Evolutionary conservation across 23 red algal species (phyloP), one percentile per base, ranked within the genome.

Genomic region (Cyanidiococcus yangmingshanensis): DNA sequence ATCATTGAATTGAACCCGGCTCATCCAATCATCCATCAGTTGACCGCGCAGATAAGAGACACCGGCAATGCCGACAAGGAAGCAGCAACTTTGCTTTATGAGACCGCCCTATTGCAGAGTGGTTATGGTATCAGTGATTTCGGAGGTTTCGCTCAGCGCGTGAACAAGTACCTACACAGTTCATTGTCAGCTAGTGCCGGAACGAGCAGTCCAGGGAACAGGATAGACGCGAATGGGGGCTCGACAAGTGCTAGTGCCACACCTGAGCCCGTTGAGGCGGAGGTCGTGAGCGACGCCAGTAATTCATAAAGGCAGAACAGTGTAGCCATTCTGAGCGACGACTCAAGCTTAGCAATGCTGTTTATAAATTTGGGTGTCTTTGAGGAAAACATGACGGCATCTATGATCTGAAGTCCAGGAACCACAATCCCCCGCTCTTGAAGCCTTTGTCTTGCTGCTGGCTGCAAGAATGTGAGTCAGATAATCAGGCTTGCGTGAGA

Each of bases 1-100:
- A 86, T 87, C 39, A 76, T 97, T 24, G 93, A 97, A 40, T 82
- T 97, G 30, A 97, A 97, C 58, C 87, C 93, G 24, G 63, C 51
- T 38, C 93, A 97, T 74, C 83, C 87, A 12, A 79, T 97, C 36
- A 67, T 97, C 36, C 80, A 82, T 37, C 79, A 83, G 16, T 79
- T 97, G 76, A 79, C 79, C 57, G 76, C 77, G 35, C 77, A 87
- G 41, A 40, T 97, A 0, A 77, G 88, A 45, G 82, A 76, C 54
- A 77, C 76, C 27, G 79, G 71, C 58, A 45, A 74, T 12, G 82
- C 76, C 12, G 82, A 86, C 25, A 74, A 79, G 25, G 87, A 91
- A n/a, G 86, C 88, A 36, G 83, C 80, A 31, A 79, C 79, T 24
- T 80, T 97, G 39, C 74, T 97, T 2, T 91, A 90, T 39, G 93